These are phyloP conservation scores for Darksidea phi DNA, from an alignment of 495 filamentous ascomycete species.

Conservation along the genomic window DNA sequence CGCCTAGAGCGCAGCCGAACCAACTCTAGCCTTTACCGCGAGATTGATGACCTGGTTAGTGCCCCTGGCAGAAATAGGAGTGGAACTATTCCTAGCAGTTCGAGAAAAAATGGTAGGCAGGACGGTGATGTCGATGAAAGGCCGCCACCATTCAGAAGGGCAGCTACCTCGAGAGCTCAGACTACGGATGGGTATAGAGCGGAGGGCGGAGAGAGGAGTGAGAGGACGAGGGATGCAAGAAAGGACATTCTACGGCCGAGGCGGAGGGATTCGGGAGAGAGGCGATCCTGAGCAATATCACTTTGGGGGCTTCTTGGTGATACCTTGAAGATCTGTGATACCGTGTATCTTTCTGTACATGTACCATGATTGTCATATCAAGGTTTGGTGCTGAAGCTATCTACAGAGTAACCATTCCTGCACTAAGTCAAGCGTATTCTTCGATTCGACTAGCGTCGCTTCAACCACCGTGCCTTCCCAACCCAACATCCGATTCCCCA, in stretches of 20 bases:
- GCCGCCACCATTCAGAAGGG: slow-evolving; percentile 4
- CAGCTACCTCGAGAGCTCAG: slow-evolving; percentile 2
- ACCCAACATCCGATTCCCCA: not conserved
- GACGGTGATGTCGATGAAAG: not conserved
- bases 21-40: slow-evolving; percentile 19
- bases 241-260: not conserved
- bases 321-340: too few relatives aligned
- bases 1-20: not conserved
- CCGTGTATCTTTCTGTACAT: too few relatives aligned
- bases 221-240: not conserved
- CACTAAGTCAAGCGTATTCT: too few relatives aligned
- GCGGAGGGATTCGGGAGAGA: not conserved
- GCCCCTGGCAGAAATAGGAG: not conserved
- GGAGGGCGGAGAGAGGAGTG: not conserved
- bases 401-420: too few relatives aligned
- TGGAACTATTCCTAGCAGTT: not conserved
- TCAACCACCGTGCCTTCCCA: too few relatives aligned
- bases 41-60: slow-evolving; percentile 18
- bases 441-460: too few relatives aligned
- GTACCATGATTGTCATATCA: too few relatives aligned
- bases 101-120: not conserved
- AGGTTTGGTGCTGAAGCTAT: too few relatives aligned
- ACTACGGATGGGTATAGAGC: not conserved
- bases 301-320: too few relatives aligned
- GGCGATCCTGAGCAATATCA: not conserved